Conservation (phyloP, 441 rosid genomes). For the Syzygium syzygioides region DNA sequence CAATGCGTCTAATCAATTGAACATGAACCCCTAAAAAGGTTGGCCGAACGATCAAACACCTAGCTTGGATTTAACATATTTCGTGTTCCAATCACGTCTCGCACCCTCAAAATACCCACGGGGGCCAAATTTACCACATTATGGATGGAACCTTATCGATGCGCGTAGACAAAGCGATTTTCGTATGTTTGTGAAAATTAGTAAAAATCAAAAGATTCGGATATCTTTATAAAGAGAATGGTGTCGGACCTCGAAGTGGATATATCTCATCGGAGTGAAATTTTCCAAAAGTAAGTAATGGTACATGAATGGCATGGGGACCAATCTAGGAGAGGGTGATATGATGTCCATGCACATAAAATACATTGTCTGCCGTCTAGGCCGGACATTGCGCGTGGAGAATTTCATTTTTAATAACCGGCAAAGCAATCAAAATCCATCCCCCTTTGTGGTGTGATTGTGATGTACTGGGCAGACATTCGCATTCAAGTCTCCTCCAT, state of each 20-base stretch:
- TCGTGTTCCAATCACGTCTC: not conserved
- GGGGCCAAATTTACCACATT: not conserved
- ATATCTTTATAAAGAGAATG: not conserved
- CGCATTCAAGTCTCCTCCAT: not conserved
- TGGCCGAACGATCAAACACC: not conserved
- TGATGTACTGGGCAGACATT: not conserved
- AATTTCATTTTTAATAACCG: slow-evolving; percentile 29
- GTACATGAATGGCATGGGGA: slow-evolving; percentile 5
- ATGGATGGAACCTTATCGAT: not conserved
- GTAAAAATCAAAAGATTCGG: not conserved
- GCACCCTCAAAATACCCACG: not conserved
- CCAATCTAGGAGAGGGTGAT: slow-evolving; percentile 16
- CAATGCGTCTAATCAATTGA: not conserved
- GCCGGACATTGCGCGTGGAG: slow-evolving; percentile 45
- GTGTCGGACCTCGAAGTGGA: not conserved
- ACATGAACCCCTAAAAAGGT: not conserved
- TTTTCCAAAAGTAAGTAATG: not conserved
- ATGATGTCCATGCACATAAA: not conserved
- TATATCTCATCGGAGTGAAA: not conserved
- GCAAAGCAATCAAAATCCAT: slow-evolving; percentile 24
- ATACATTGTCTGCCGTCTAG: not conserved
- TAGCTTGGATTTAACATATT: not conserved
- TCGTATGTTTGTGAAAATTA: not conserved
- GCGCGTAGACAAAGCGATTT: not conserved
- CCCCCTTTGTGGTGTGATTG: not conserved